A percentile compares a stretch with the other conserved stretches of the same genome.
Evolutionary conservation across 768 basidiomycete genomes (phyloP).

Genomic region (Clitopilus hobsonii): DNA sequence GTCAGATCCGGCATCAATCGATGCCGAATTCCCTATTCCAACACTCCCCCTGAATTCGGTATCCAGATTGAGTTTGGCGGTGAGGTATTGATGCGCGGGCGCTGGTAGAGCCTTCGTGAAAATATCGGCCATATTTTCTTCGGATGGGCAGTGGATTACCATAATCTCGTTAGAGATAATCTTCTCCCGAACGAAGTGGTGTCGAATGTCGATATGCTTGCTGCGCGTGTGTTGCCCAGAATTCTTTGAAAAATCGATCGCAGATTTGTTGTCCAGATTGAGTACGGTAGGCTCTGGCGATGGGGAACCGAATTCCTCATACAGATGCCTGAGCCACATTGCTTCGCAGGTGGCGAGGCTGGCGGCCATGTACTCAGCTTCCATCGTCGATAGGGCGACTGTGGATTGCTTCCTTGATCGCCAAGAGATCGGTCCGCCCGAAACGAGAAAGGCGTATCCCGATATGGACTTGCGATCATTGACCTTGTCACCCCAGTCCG

Average conservation of each 20-base stretch:
- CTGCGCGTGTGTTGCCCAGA: conserved; percentile 26
- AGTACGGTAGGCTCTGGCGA: conserved; percentile 7
- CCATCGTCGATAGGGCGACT: conserved; percentile 22
- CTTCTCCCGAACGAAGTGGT: conserved; percentile 32
- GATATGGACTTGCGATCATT: neutral
- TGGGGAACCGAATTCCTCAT: conserved; percentile 14
- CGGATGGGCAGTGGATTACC: conserved; percentile 24
- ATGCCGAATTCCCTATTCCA: too few relatives aligned
- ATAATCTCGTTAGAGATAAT: conserved; percentile 20
- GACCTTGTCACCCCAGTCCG: neutral
- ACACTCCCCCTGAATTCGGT: too few relatives aligned
- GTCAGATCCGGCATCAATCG: too few relatives aligned
- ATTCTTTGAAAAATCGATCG: conserved; percentile 28
- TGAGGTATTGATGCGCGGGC: neutral
- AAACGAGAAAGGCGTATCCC: conserved; percentile 4
- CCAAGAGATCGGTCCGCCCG: conserved; percentile 18
- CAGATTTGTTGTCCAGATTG: conserved; percentile 30
- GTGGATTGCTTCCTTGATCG: conserved; percentile 27
- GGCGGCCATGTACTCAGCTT: conserved; percentile 41
- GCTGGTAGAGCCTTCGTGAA: conserved; percentile 12
- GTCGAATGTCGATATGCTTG: conserved; percentile 38
- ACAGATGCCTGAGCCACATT: conserved; percentile 18
- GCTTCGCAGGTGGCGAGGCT: conserved; percentile 20
- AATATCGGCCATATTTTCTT: conserved; percentile 31
- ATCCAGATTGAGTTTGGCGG: too few relatives aligned